These are phyloP conservation scores for Avicennia marina DNA, from an alignment of 257 asterid genomes.

Conservation along the genomic window DNA sequence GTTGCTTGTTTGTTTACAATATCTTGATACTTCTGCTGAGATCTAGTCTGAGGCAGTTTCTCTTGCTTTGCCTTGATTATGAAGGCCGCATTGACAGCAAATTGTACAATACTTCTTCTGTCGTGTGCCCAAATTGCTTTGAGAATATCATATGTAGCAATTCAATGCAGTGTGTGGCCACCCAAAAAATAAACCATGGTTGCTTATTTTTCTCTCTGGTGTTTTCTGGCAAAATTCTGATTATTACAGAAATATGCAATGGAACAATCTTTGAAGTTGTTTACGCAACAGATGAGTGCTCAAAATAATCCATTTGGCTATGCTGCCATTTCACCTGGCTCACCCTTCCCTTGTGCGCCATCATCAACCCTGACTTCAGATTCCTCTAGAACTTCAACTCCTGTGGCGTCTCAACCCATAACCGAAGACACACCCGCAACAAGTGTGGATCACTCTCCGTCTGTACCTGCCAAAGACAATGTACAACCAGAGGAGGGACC, in stretches of 20 bases:
- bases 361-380: constrained; percentile 40
- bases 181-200: background rate
- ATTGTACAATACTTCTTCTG: background rate
- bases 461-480: constrained; percentile 24
- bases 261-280: constrained; percentile 91
- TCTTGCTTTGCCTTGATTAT: too few relatives aligned
- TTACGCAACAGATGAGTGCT: constrained; percentile 71
- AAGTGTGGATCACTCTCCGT: constrained; percentile 38
- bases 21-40: too few relatives aligned
- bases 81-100: too few relatives aligned
- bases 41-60: too few relatives aligned
- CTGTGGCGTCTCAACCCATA: constrained; percentile 46
- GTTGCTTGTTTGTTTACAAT: too few relatives aligned
- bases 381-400: constrained; percentile 33
- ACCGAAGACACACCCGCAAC: constrained; percentile 68
- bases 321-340: constrained; percentile 51
- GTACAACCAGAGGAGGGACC: constrained; percentile 27
- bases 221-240: constrained; percentile 5
- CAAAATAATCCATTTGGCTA: constrained; percentile 68
- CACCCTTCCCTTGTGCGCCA: constrained; percentile 77
- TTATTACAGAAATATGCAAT: constrained; percentile 82
- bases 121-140: too few relatives aligned
- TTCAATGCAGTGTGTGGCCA: too few relatives aligned
- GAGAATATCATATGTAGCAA: too few relatives aligned
- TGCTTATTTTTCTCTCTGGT: constrained; percentile 11